phyloP scores from a whole-genome alignment of 768 basidiomycete genomes.

The Crepidotus variabilis region DNA sequence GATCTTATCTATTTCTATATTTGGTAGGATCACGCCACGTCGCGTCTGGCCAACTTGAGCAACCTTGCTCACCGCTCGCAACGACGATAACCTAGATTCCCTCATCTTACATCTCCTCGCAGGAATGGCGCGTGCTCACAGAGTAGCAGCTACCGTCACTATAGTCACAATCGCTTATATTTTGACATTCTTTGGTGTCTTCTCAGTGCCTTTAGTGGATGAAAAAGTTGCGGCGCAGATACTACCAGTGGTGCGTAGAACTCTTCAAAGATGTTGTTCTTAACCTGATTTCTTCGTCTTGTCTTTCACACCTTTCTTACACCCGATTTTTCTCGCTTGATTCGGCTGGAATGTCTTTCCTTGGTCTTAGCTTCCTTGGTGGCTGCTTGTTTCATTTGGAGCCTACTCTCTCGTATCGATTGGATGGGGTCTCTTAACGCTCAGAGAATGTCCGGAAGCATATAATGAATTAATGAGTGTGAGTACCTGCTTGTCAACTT shows the following conservation, averaged over 20 bases:
- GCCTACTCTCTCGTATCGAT: slow-evolving; percentile 76
- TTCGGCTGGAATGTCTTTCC: not conserved
- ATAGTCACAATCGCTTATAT: slow-evolving; percentile 48
- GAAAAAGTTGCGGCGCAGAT: slow-evolving; percentile 42
- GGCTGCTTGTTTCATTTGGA: slow-evolving; percentile 76
- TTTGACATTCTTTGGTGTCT: slow-evolving; percentile 48
- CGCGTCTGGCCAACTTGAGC: not conserved
- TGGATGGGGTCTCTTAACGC: slow-evolving; percentile 70
- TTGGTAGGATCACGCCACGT: slow-evolving; percentile 5
- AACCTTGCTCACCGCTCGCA: slow-evolving; percentile 8
- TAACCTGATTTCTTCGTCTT: not conserved
- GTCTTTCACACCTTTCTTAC: not conserved
- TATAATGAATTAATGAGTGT: slow-evolving; percentile 66
- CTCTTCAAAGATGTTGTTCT: not conserved
- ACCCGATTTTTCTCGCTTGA: not conserved
- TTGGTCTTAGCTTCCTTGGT: slow-evolving; percentile 66
- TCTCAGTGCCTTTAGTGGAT: slow-evolving; percentile 54
- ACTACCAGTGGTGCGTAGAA: slow-evolving; percentile 53
- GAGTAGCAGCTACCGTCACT: slow-evolving; percentile 43
- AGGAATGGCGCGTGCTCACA: slow-evolving; percentile 60
- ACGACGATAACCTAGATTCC: slow-evolving; percentile 4
- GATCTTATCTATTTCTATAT: slow-evolving; percentile 11
- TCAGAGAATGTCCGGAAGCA: slow-evolving; percentile 77
- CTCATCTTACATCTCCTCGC: not conserved
- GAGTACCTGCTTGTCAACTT: slow-evolving; percentile 22